Evolutionary conservation across 2,329 filamentous ascomycete genomes (phyloP), one percentile per base, ranked within the genome.

Genomic region (Clonostachys rosea): DNA sequence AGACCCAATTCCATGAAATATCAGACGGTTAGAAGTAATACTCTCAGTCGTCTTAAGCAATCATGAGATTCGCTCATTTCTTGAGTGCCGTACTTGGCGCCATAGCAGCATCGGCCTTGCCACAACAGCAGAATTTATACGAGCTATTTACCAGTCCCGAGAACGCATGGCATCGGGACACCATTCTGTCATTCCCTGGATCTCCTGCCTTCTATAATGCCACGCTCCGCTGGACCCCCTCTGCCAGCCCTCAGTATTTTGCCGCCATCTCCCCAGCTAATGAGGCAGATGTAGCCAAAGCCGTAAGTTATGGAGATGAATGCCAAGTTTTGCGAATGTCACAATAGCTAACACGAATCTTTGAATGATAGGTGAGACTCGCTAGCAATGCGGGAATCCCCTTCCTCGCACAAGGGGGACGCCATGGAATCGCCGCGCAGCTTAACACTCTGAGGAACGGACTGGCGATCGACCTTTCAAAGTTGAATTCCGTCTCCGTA

Each of bases 381-480:
- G 24, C 24, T 4, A 50, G 48, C 9, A 35, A 34, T 20, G 37
- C 43, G 9, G 33, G 24, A 30, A 46, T 45, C n/a, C 50, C 52
- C 7, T 54, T 54, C 42, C 46, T 54, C 5, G 50, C 48, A 34
- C 47, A 49, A n/a, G 49, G 47, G 5, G 50, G 50, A 3, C 40
- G 39, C 5, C 52, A 54, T 39, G 52, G 52, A 24, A 49, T 43
- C 45, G 43, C 16, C 24, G 44, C 42, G 13, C 33, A 42, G n/a
- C 42, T 49, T 9, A 33, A 47, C 14, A 43, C 42, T 24, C 30
- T 44, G 33, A 5, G 46, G 16, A 40, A 45, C 14, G 30, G 35
- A 41, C 44, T 48, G 37, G 49, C 50, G 18, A 52, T 54, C 36
- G 50, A 52, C 42, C 43, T 54, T 47, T 45, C 50, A 34, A 39